These are phyloP conservation scores for Sicyos edulis DNA, from an alignment of 306 rosid genomes.

Conservation along the genomic window DNA sequence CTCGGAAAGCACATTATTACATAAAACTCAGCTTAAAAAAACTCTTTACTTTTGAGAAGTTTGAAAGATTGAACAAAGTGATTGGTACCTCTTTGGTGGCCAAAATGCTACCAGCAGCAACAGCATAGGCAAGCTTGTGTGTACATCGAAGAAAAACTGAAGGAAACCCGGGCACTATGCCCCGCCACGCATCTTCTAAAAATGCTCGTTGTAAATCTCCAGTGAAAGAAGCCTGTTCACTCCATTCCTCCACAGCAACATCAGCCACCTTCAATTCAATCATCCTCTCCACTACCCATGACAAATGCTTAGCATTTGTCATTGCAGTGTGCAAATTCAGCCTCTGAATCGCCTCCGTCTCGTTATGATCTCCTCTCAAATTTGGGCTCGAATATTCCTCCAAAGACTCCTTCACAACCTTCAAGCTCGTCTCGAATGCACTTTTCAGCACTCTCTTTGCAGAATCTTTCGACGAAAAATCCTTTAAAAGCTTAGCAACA, in stretches of 20 bases:
- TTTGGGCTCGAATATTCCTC: constrained; percentile 88
- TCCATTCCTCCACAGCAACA: constrained; percentile 71
- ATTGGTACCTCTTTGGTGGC: constrained; percentile 58
- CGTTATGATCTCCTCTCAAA: constrained; percentile 69
- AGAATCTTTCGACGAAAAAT: constrained; percentile 63
- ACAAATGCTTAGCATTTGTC: constrained; percentile 61
- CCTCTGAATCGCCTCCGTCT: constrained; percentile 87
- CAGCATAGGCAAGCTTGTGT: constrained; percentile 63
- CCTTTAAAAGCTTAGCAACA: constrained; percentile 72
- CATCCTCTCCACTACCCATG: constrained; percentile 93
- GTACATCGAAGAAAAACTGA: constrained; percentile 76
- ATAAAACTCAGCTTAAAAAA: not conserved
- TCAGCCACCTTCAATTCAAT: constrained; percentile 85
- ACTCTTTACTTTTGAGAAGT: not conserved
- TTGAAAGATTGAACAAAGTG: not conserved
- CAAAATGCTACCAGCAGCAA: constrained; percentile 62
- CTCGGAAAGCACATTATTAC: not conserved
- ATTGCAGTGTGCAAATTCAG: constrained; percentile 76
- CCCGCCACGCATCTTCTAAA: constrained; percentile 75
- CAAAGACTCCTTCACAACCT: constrained; percentile 68
- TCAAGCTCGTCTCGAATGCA: constrained; percentile 54
- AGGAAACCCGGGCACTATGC: constrained; percentile 84
- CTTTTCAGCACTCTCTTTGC: constrained; percentile 73
- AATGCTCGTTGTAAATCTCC: constrained; percentile 78
- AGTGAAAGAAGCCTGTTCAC: constrained; percentile 62